Conservation (phyloP, 345 rosid genomes). For the Bruguiera gymnorhiza region DNA sequence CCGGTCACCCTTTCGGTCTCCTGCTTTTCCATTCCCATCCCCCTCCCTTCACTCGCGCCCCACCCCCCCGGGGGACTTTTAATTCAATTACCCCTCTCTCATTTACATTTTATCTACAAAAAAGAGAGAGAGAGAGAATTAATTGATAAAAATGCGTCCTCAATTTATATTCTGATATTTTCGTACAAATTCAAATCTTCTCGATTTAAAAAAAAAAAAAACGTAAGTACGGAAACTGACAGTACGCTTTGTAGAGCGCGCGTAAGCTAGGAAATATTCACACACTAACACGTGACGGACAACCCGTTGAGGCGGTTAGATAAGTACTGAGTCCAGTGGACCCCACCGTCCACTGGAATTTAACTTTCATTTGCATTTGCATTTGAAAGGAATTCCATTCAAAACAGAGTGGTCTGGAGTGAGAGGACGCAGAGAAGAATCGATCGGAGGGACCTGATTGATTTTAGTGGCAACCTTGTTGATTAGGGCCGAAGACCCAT, state of each 20-base stretch:
- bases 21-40: background rate
- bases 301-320: constrained; percentile 29
- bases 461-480: too few species aligned
- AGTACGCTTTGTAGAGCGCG: background rate
- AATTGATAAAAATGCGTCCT: too few species aligned
- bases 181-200: too few species aligned
- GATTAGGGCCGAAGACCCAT: background rate
- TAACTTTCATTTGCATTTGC: constrained; percentile 13
- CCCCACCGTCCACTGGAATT: constrained; percentile 17
- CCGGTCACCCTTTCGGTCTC: background rate
- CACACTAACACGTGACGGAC: constrained; percentile 27
- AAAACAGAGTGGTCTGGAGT: background rate
- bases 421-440: background rate
- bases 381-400: constrained; percentile 7
- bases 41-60: constrained; percentile 3
- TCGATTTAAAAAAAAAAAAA: too few species aligned
- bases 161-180: too few species aligned
- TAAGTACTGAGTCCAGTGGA: constrained; percentile 1
- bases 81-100: too few species aligned
- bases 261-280: constrained; percentile 5
- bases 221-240: background rate
- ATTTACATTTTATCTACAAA: too few species aligned
- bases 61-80: too few species aligned
- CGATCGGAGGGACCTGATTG: too few species aligned
- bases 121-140: too few species aligned